phyloP scores from a whole-genome alignment of 768 basidiomycete genomes.

The Clavaria fumosa region DNA sequence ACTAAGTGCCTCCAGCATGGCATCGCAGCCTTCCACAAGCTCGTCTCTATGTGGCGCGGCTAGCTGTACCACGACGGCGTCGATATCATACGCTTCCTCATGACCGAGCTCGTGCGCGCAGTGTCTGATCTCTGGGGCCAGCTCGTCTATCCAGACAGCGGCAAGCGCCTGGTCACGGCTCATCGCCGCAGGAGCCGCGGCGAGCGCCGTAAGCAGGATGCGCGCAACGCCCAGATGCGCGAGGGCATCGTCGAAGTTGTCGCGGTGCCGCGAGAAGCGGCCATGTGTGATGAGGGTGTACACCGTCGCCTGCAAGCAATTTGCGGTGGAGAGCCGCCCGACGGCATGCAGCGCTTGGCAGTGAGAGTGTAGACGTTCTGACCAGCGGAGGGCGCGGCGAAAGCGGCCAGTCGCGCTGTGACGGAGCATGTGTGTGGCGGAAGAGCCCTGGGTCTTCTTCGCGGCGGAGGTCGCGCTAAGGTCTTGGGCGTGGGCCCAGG shows the following conservation, averaged over 20 bases:
- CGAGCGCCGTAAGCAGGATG: constrained; percentile 52
- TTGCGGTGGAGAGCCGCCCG: constrained; percentile 37
- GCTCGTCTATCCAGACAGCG: constrained; percentile 67
- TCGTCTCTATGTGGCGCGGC: constrained; percentile 38
- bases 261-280: constrained; percentile 63
- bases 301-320: constrained; percentile 52
- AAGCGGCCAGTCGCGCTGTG: constrained; percentile 69
- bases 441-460: constrained; percentile 33
- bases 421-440: constrained; percentile 44
- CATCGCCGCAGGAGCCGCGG: constrained; percentile 41
- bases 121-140: constrained; percentile 83
- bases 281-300: constrained; percentile 76
- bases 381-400: constrained; percentile 65
- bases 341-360: constrained; percentile 46
- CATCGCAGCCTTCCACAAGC: constrained; percentile 49
- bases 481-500: constrained; percentile 83
- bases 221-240: constrained; percentile 69
- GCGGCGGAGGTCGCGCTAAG: constrained; percentile 38
- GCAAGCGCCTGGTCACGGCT: constrained; percentile 83
- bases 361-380: constrained; percentile 59
- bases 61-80: constrained; percentile 53
- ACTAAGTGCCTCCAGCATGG: constrained; percentile 35
- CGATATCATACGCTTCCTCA: constrained; percentile 66
- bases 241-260: constrained; percentile 62
- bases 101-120: constrained; percentile 81